These are phyloP conservation scores for Macrolepiota albuminosa DNA, from an alignment of 768 basidiomycete genomes.

Conservation along the genomic window DNA sequence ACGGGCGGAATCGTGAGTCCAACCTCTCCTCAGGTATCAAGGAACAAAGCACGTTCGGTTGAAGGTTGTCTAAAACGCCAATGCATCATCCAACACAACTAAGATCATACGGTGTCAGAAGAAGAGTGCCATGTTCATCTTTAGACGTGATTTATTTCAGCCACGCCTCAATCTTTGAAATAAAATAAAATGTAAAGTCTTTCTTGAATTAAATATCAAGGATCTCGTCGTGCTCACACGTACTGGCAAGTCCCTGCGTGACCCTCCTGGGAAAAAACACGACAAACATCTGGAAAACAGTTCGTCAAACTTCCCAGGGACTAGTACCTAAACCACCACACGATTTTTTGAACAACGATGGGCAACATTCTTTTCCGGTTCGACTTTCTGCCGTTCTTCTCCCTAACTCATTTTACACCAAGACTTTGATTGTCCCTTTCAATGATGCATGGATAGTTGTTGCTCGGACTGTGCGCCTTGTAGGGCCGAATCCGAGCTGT, in stretches of 20 bases:
- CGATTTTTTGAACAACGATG: slow-evolving; percentile 23
- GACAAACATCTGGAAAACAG: too few species aligned
- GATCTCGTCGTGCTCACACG: slow-evolving; percentile 16
- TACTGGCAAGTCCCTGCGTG: too few species aligned
- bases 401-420: neutral
- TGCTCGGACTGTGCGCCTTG: slow-evolving; percentile 2
- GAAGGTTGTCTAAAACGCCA: neutral
- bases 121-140: neutral
- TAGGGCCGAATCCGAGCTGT: slow-evolving; percentile 1
- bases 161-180: neutral
- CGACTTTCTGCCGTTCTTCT: too few species aligned
- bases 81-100: neutral
- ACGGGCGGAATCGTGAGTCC: neutral
- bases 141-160: neutral
- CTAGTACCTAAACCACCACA: slow-evolving; percentile 17
- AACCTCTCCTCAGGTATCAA: neutral
- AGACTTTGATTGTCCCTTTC: neutral
- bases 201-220: slow-evolving; percentile 17
- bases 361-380: slow-evolving; percentile 20
- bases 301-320: too few species aligned
- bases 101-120: neutral
- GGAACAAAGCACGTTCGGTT: neutral
- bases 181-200: slow-evolving; percentile 16
- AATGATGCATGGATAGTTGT: neutral
- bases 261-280: too few species aligned